phyloP scores from a whole-genome alignment of 2,329 filamentous ascomycete genomes.

The Polychaeton citri region DNA sequence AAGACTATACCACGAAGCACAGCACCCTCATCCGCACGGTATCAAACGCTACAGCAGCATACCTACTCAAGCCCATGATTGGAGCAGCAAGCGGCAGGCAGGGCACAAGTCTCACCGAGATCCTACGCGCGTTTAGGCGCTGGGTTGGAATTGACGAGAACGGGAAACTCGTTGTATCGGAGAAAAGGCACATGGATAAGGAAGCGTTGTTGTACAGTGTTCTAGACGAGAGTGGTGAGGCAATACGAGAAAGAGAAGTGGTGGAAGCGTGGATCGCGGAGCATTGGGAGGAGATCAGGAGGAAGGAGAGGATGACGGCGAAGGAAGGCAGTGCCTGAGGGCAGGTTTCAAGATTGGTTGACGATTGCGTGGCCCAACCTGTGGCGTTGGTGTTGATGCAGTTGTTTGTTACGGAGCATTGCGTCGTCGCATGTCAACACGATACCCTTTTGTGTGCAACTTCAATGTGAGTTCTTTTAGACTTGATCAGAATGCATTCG shows the following conservation, averaged over 20 bases:
- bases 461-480: too few species aligned
- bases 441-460: too few species aligned
- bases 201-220: slow-evolving; percentile 2
- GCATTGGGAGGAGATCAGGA: slow-evolving; percentile 15
- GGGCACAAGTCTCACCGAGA: slow-evolving; percentile 12
- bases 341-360: too few species aligned
- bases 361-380: too few species aligned
- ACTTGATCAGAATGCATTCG: too few species aligned
- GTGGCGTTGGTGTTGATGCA: too few species aligned
- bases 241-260: slow-evolving; percentile 4
- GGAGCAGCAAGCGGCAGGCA: slow-evolving; percentile 6
- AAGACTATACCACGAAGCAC: slow-evolving; percentile 10
- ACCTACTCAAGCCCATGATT: slow-evolving; percentile 11
- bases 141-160: slow-evolving; percentile 9
- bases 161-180: slow-evolving; percentile 5
- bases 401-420: too few species aligned
- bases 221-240: slow-evolving; percentile 6
- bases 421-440: too few species aligned
- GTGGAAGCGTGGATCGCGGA: slow-evolving; percentile 10
- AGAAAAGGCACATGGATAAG: slow-evolving; percentile 7
- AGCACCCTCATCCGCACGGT: slow-evolving; percentile 8
- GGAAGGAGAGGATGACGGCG: slow-evolving; percentile 8
- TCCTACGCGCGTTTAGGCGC: slow-evolving; percentile 16
- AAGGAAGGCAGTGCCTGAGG: slow-evolving; percentile 2
- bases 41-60: slow-evolving; percentile 9